A percentile compares a stretch with the other conserved stretches of the same genome.
Conservation (phyloP, 352 stramenopile genomes). For the Thalassiosira hispida region DNA sequence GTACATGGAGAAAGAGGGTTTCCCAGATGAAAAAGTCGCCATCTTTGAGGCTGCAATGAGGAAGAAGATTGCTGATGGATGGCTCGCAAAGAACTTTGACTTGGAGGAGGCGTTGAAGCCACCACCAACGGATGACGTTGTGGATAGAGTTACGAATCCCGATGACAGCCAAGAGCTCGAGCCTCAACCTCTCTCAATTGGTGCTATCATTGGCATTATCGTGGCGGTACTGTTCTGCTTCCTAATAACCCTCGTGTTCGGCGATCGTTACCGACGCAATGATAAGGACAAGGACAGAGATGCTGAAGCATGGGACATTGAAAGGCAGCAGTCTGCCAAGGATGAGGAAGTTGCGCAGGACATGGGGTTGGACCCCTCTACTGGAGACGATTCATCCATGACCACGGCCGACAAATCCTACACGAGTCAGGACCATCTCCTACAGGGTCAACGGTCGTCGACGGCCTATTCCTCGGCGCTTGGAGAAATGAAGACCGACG, state of each 20-base stretch:
- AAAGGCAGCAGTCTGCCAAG: constrained; percentile 15
- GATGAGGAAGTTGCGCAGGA: constrained; percentile 19
- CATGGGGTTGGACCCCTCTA: constrained; percentile 7
- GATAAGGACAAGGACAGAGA: constrained; percentile 1
- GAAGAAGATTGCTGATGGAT: constrained; percentile 29
- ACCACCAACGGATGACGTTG: constrained; percentile 7
- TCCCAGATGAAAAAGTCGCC: constrained; percentile 5
- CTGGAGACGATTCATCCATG: constrained; percentile 26
- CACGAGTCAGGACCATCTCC: constrained; percentile 37
- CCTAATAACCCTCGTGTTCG: not conserved
- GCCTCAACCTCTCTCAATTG: constrained; percentile 1
- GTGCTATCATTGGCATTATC: constrained; percentile 35
- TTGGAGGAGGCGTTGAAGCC: constrained; percentile 31
- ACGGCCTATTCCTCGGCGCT: constrained; percentile 1
- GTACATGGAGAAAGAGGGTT: constrained; percentile 21
- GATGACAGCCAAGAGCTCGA: not conserved
- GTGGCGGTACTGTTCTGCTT: constrained; percentile 6
- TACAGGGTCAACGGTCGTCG: constrained; percentile 19
- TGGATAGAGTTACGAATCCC: not conserved
- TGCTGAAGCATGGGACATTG: constrained; percentile 24
- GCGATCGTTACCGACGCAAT: not conserved
- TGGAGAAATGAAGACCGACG: constrained; percentile 19
- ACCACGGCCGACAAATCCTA: constrained; percentile 30
- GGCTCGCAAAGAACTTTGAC: constrained; percentile 44
- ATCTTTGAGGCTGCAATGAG: constrained; percentile 33